Base-by-base conservation (phyloP, 176 grass and related monocot species). In the Oryza glumipatula region DNA sequence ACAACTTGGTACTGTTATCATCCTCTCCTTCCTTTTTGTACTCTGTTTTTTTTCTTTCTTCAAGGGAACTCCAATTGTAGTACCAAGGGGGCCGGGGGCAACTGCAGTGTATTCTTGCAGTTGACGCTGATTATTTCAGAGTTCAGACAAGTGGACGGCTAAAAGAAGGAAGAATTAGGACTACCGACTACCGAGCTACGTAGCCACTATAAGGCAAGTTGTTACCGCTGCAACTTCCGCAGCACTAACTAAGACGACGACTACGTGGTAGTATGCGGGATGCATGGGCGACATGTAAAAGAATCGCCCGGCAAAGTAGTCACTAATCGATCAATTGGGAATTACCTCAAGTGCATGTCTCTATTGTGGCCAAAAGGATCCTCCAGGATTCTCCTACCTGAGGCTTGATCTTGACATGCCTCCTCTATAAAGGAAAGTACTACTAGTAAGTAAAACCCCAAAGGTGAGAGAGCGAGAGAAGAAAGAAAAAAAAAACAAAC, bases 21-120 rank as follows among this genome's bases (percentile, higher is more conserved):
- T 21, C 12, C 1, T 4, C 5, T 4, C 5, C 28, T 14, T 10
- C 54, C 11, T 16, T 36, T 45, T 26, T 38, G 47, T 26, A 16
- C 32, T 74, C 5, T 65, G 49, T 44, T 84, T 47, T 65, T 23
- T 33, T 84, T 39, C 75, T 90, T 80, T 80, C 89, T 87, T 90
- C 84, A 91, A 87, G 70, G 22, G 41, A 91, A 87, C 85, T 91
- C 88, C 67, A 83, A 13, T 78, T 68, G 81, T 88, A 68, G 73
- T 21, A 73, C 12, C 47, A 22, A 12, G 26, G 7, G 61, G 2
- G 30, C 11, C 63, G 78, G 61, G 67, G 72, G 67, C 60, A 76
- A 70, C 81, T 80, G 68, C 73, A 60, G 72, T 68, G 24, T 36
- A 49, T 77, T 11, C 70, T 4, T 23, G 45, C 52, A 68, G 61